Evolutionary conservation across 177 flowering plant species (phyloP), one percentile per base, ranked within the genome.

Genomic region (Tripterygium wilfordii): DNA sequence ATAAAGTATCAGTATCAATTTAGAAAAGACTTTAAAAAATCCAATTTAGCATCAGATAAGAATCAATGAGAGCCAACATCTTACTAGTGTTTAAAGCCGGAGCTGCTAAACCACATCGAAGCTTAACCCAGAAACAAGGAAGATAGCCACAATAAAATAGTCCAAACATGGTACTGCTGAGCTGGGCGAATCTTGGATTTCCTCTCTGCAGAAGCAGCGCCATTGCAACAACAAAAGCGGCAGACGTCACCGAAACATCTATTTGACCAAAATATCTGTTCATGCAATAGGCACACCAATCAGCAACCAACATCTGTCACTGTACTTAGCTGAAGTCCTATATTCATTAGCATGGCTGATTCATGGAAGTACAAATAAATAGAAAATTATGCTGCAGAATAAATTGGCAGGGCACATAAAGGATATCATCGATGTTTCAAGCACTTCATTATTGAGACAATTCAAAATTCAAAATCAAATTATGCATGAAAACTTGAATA

Each of bases 41-140:
- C 23, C 17, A 14, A 17, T 5, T 16, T 46, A 30, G 4, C 10
- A 14, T 6, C 23, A 4, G 17, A 10, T 23, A 50, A 38, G 15
- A 28, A 27, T n/a, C n/a, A n/a, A n/a, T 15, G 5, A 15, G 28
- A 35, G 6, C 20, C 38, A 37, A 38, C 10, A 48, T 30, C 79
- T 70, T 79, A 82, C 97, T 65, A 23, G 94, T 87, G 68, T 83
- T 80, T 36, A 90, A 57, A 16, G 99, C 76, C 16, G 97, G 99
- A 25, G 58, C 92, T 58, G 87, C 76, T 59, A 94, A 58, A 54
- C 88, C 79, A 64, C 99, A 89, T 31, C n/a, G n/a, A n/a, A n/a
- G 90, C 75, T 85, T 90, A 51, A 94, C 85, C 99, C 97, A 94
- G 62, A 94, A 90, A 64, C 92, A 85, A 56, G 99, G 99, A 65